phyloP scores from a whole-genome alignment of 1,139 yeast species.

The Wickerhamiella infanticola region DNA sequence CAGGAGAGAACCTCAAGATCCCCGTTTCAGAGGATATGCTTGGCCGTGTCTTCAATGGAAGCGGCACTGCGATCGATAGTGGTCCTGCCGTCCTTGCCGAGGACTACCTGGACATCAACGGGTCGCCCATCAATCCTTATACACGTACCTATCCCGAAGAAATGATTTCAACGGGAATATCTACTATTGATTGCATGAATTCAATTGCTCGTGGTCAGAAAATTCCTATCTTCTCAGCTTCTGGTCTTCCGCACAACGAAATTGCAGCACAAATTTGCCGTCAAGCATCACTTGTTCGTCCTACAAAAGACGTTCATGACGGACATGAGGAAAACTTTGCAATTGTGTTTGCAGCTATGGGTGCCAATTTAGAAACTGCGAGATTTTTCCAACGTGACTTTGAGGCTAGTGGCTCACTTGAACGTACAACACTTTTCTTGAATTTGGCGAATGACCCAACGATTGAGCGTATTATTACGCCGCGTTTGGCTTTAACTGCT shows the following conservation, averaged over 20 bases:
- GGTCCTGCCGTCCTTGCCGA: conserved; percentile 98
- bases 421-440: conserved; percentile 89
- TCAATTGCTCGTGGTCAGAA: conserved; percentile 99
- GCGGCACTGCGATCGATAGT: conserved; percentile 95
- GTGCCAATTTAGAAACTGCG: conserved; percentile 83
- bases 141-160: conserved; percentile 99
- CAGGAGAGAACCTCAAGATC: conserved; percentile 84
- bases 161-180: conserved; percentile 97
- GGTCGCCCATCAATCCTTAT: conserved; percentile 95
- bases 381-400: conserved; percentile 96
- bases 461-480: conserved; percentile 97
- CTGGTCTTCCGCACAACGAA: conserved; percentile 98
- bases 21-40: conserved; percentile 94
- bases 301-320: conserved; percentile 98
- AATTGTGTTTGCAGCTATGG: conserved; percentile 98
- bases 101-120: conserved; percentile 94
- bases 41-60: conserved; percentile 97
- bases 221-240: conserved; percentile 95
- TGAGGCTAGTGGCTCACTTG: conserved; percentile 96
- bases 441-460: conserved; percentile 99
- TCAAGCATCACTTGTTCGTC: conserved; percentile 98
- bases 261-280: conserved; percentile 99
- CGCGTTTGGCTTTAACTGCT: conserved; percentile 97
- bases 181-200: conserved; percentile 98
- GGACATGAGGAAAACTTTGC: conserved; percentile 99